Conservation (phyloP, 179 eudicot species). For the Spergularia azorica region DNA sequence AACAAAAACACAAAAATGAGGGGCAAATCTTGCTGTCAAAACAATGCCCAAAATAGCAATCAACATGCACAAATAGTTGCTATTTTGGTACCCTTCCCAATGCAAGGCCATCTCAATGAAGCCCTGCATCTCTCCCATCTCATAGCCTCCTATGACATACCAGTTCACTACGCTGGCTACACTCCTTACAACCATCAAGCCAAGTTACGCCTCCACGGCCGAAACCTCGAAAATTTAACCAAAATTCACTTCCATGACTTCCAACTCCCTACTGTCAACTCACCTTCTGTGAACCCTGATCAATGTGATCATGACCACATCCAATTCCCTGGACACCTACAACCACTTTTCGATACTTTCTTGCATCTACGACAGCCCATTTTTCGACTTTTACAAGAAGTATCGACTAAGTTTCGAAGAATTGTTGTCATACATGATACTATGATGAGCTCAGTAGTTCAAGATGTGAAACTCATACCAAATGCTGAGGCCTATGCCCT, state of each 20-base stretch:
- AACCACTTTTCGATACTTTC: conserved; percentile 47
- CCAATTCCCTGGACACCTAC: conserved; percentile 58
- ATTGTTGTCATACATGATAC: conserved; percentile 57
- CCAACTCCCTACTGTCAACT: conserved; percentile 30
- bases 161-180: conserved; percentile 50
- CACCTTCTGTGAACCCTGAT: conserved; percentile 21
- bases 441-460: conserved; percentile 54
- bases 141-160: conserved; percentile 44
- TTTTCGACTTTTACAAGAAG: conserved; percentile 23
- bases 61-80: conserved; percentile 32
- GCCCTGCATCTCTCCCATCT: conserved; percentile 64
- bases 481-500: conserved; percentile 58
- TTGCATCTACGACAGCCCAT: conserved; percentile 45
- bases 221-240: conserved; percentile 23
- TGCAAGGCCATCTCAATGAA: conserved; percentile 71
- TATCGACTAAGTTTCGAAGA: conserved; percentile 31
- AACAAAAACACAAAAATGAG: conserved; percentile 24
- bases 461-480: conserved; percentile 41
- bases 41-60: conserved; percentile 3
- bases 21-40: neutral
- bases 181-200: conserved; percentile 53
- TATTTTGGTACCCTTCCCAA: conserved; percentile 55
- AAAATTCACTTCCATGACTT: conserved; percentile 53
- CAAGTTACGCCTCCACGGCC: conserved; percentile 43
- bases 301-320: conserved; percentile 13